Evolutionary conservation across 306 rosid species (phyloP).

Genomic region (Gleditsia sinensis): DNA sequence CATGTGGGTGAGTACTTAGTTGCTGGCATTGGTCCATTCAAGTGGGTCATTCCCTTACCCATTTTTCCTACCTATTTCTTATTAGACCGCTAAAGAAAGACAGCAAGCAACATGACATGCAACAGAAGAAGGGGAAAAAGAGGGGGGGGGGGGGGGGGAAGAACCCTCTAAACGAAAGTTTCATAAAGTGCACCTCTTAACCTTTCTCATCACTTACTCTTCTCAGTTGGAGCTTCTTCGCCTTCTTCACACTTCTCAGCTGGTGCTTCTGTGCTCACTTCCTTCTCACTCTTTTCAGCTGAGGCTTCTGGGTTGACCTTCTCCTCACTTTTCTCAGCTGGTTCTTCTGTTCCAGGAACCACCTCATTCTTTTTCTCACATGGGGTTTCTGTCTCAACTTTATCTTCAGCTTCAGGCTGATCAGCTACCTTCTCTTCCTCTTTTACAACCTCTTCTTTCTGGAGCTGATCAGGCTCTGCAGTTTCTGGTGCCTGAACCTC

Average conservation of each 20-base stretch:
- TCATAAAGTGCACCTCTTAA: constrained; percentile 4
- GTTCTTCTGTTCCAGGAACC: neutral
- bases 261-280: constrained; percentile 30
- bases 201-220: constrained; percentile 34
- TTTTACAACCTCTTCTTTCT: constrained; percentile 36
- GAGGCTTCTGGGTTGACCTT: constrained; percentile 35
- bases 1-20: constrained; percentile 28
- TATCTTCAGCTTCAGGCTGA: constrained; percentile 42
- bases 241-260: constrained; percentile 40
- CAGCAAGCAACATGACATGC: constrained; percentile 27
- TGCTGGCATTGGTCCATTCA: constrained; percentile 1
- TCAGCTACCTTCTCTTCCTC: constrained; percentile 46
- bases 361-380: constrained; percentile 20
- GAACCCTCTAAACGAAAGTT: constrained; percentile 20
- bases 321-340: constrained; percentile 39
- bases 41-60: constrained; percentile 27
- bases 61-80: constrained; percentile 27
- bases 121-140: neutral
- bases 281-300: constrained; percentile 43
- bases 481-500: constrained; percentile 30
- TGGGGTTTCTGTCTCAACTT: constrained; percentile 15
- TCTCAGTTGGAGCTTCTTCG: constrained; percentile 36
- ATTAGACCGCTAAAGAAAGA: constrained; percentile 35
- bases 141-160: no score
- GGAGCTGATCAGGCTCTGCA: constrained; percentile 20